Base-by-base conservation (phyloP, 1,284 basidiomycete genomes). In the Rhodofomes roseus region DNA sequence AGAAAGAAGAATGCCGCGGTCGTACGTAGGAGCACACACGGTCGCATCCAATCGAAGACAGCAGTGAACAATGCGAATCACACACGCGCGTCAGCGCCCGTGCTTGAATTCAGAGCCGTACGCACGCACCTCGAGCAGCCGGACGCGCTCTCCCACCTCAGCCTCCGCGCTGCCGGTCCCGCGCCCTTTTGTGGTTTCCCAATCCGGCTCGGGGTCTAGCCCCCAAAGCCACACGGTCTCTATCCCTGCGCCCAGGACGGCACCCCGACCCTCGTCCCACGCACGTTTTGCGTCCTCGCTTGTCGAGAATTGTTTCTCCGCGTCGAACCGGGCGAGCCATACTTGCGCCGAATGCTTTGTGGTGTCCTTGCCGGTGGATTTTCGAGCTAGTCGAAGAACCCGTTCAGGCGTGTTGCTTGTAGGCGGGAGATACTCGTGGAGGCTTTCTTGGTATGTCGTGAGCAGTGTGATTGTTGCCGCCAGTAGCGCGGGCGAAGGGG, bases 221-320 rank as follows among this genome's bases (percentile, higher is more conserved):
- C 83, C 81, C 83, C 82, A 85, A 31, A 76, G 65, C 82, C 82
- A 83, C 16, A 87, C 72, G 54, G 73, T 73, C 59, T 74, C 66
- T 31, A 74, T 61, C 2, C 72, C 74, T 27, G 73, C 72, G 56
- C 73, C 75, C 40, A 62, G 61, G 41, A 79, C 77, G 4, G 63
- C 65, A 8, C 64, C 64, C 54, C 81, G 72, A 22, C 82, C 82
- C 61, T 77, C 75, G 40, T 63, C 65, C 81, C 80, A 83, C 20
- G 71, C 72, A 29, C 65, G 64, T 20, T 67, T 56, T 37, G 70
- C 66, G 53, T 75, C 71, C 18, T 66, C 61, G 23, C 65, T 64
- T 0, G 59, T 54, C 1, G 62, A 67, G 55, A 75, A 74, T 20
- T 62, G 63, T 40, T 69, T 67, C 66, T 85, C 82, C 5, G 76